Evolutionary conservation across 768 basidiomycete genomes (phyloP), one percentile per base, ranked within the genome.

Genomic region (Boletus rubroflammeus): DNA sequence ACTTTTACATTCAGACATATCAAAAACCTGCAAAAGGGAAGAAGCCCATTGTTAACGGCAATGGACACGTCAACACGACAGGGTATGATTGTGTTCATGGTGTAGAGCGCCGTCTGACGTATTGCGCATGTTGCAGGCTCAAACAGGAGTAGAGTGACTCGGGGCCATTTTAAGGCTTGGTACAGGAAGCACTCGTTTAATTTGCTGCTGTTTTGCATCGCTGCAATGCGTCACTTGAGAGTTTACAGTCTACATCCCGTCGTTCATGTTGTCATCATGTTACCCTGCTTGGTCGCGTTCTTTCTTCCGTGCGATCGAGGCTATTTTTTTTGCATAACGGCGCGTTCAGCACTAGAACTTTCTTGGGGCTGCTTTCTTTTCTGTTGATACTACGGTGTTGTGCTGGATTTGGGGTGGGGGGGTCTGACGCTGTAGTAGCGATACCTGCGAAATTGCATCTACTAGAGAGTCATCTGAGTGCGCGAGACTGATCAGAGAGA

Each of bases 1-100:
- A 93, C 72, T 93, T 93, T 75, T 93, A 93, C 74, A 79, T 92
- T 65, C 82, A 86, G 70, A 90, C 89, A 28, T 90, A 91, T 76
- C 84, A 84, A 76, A 85, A 84, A 68, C 81, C 86, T 32, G 68
- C 54, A 43, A 73, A 76, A 62, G 72, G 72, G 29, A 66, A 59
- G 65, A 63, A 55, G 19, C 23, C 54, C 9, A 46, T 59, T 51
- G 60, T 70, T 9, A 80, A 80, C 54, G 72, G 74, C 38, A 82
- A 81, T 67, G 73, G 81, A 50, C 66, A 73, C 38, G 76, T 76
- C 29, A 73, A 73, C 51, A 70, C 68, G 29, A 65, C 64, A 52
- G 68, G 63, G 71, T 75, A 59, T 17, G 69, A 47, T 36, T 28
- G 5, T 29, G 38, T 36, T 36, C n/a, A 35, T 41, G 31, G 3